Percentiles rank a stretch among this genome's conserved stretches.
Conservation (phyloP, 208 protist species). For the Trypanosomatidae sp. region DNA sequence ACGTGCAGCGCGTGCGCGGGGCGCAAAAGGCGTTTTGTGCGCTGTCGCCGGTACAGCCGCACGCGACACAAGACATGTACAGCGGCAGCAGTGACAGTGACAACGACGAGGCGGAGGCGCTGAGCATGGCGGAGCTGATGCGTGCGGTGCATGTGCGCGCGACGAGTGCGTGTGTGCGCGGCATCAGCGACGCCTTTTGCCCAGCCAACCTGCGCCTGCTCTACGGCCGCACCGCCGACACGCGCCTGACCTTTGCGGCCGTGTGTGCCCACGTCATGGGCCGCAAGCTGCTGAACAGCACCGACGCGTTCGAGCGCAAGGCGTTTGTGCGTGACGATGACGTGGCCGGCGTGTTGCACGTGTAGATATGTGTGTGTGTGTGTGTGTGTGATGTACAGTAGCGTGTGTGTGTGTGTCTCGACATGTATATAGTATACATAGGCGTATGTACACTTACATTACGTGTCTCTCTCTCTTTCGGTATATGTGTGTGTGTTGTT, state of each 20-base stretch:
- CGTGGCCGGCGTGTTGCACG: neutral
- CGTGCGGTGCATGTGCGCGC: constrained; percentile 45
- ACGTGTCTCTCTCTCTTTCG: neutral
- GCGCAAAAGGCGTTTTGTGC: constrained; percentile 75
- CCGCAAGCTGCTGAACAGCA: constrained; percentile 67
- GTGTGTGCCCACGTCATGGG: constrained; percentile 51
- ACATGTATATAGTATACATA: neutral
- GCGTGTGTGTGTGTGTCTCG: neutral
- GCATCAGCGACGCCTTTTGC: constrained; percentile 38
- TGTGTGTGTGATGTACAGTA: neutral
- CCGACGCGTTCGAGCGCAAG: constrained; percentile 47
- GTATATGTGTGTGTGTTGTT: neutral
- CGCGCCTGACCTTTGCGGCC: constrained; percentile 32
- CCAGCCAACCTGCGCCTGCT: constrained; percentile 37
- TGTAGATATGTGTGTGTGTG: neutral
- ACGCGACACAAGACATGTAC: constrained; percentile 10
- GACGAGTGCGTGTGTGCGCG: constrained; percentile 34
- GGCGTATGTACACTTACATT: neutral
- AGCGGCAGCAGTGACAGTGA: no score
- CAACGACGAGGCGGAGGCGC: no score
- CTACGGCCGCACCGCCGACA: constrained; percentile 14
- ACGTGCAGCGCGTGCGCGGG: constrained; percentile 67
- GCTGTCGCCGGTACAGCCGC: constrained; percentile 11
- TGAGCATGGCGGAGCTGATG: constrained; percentile 17
- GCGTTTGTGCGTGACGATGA: constrained; percentile 12